Evolutionary conservation across 2,329 filamentous ascomycete species (phyloP), one percentile per base, ranked within the genome.

Genomic region (Xylaria sp.): DNA sequence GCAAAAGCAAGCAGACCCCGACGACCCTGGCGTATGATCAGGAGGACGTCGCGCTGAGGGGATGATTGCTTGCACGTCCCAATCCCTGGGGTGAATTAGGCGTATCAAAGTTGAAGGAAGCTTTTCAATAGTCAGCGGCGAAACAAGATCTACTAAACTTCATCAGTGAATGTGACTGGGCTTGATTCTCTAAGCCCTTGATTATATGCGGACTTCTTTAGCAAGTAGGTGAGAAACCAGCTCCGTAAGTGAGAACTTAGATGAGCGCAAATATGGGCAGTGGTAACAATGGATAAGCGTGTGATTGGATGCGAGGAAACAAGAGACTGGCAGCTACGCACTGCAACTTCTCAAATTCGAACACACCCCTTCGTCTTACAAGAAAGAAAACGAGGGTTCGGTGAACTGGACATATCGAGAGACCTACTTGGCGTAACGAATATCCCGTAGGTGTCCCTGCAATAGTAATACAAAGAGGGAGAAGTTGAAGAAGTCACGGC

Each of bases 1-100:
- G 69, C 74, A 72, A 72, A 65, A 71, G 54, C 69, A 61, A 72
- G 64, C 64, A 60, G 67, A 69, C 66, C 69, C 66, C 70, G 64
- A 74, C 66, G 71, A 71, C 65, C 62, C 63, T 66, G 67, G 55
- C 68, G 67, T 71, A 64, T 52, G 64, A 25, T 48, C 48, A 60
- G 52, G 52, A 65, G 68, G 68, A 66, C 56, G 54, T 63, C 33
- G 66, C 63, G 66, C 56, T 63, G 39, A 54, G 54, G 18, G 33
- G 49, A 49, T 63, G 52, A 64, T 61, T 72, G 66, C 66, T 49
- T 66, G 55, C 20, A 54, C 18, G 49, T 51, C 61, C 61, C 41
- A 43, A 55, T 70, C 64, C 66, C 58, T 63, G 64, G 66, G 55
- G 54, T 31, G 39, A 43, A 59, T 43, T 46, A 66, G 68, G 57